Base-by-base conservation (phyloP, 2,329 filamentous ascomycete genomes). In the Colletotrichum theobromicola region DNA sequence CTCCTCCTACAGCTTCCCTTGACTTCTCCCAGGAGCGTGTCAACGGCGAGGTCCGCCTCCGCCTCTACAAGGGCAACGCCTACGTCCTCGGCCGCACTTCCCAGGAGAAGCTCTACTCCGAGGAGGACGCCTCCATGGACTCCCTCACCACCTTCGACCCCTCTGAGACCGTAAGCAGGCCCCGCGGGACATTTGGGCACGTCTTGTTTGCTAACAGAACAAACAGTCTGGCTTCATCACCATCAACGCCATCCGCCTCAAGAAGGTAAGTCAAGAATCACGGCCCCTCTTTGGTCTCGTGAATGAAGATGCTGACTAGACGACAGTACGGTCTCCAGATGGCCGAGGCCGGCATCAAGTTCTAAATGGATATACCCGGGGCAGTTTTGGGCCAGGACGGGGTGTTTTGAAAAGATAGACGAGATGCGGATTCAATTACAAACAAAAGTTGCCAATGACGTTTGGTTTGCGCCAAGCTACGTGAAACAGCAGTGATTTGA, bases 241-340 rank as follows among this genome's bases (percentile, higher is more conserved):
- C 67, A 92, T 95, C 79, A 88, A 96, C 80, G 90, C 90, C 77
- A 93, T 94, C 77, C 87, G 90, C 58, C 85, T 93, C 64, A 86
- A 91, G 84, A 93, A 85, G 79, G 72, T 67, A 74, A n/a, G 72
- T 37, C n/a, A 2, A 35, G 2, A 32, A 12, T 1, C 12, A 13
- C 3, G 6, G 9, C 5, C 4, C 5, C 2, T 13, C 24, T 1
- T 3, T 9, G 9, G 5, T 8, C 16, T 12, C 50, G 16, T 7
- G 18, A 35, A 16, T 16, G 24, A 3, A 7, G 37, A 26, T 24
- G 9, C 68, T 74, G 12, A 74, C n/a, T 34, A 3, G 3, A 2
- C 6, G 0, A 53, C 8, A 90, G 84, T 89, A 86, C 74, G 87
- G 87, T 62, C 78, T 80, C 4, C 79, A 81, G 69, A 85, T 85